Conservation (phyloP, 306 rosid genomes). For the Notholithocarpus densiflorus region DNA sequence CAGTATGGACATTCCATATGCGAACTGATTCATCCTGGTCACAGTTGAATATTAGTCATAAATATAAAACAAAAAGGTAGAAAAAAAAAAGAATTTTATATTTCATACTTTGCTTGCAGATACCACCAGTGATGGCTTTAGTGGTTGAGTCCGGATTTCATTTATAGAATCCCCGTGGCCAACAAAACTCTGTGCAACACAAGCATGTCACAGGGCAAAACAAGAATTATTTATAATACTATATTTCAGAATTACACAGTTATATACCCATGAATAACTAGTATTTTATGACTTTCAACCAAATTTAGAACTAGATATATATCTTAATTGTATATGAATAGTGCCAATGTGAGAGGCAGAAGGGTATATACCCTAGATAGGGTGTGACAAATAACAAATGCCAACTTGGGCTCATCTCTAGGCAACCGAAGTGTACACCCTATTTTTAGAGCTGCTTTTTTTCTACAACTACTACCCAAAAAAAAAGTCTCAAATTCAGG, state of each 20-base stretch:
- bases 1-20: slow-evolving; percentile 88
- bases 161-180: slow-evolving; percentile 97
- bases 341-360: slow-evolving; percentile 4
- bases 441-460: not conserved
- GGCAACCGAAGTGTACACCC: no score
- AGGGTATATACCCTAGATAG: not conserved
- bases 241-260: not conserved
- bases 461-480: not conserved
- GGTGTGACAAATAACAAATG: no score
- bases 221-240: not conserved
- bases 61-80: slow-evolving; percentile 8
- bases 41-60: slow-evolving; percentile 30
- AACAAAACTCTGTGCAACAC: slow-evolving; percentile 66
- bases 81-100: not conserved
- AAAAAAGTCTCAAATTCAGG: not conserved
- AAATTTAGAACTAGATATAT: not conserved
- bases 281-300: not conserved
- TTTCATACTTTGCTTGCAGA: slow-evolving; percentile 87
- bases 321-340: not conserved
- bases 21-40: slow-evolving; percentile 94
- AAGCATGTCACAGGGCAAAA: slow-evolving; percentile 5
- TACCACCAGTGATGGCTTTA: slow-evolving; percentile 76
- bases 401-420: no score
- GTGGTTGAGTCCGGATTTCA: slow-evolving; percentile 84
- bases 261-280: not conserved